Evolutionary conservation across 2,329 filamentous ascomycete species (phyloP).

Genomic region (Colletotrichum gigasporum): DNA sequence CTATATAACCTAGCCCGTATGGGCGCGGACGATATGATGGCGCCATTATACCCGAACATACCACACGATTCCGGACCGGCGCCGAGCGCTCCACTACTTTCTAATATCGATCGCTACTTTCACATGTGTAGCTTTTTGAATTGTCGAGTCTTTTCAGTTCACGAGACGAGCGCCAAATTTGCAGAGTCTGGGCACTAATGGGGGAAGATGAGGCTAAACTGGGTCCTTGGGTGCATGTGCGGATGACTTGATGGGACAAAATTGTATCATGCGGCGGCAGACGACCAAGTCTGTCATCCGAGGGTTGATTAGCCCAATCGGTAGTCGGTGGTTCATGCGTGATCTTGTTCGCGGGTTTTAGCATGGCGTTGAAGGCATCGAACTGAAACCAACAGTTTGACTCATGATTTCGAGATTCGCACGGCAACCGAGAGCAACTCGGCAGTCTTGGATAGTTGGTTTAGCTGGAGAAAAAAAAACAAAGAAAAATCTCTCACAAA

Average conservation of each 20-base stretch:
- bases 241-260: background rate
- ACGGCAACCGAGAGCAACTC: background rate
- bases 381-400: conserved; percentile 6
- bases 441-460: conserved; percentile 3
- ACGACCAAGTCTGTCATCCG: background rate
- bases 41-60: conserved; percentile 31
- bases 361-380: conserved; percentile 28
- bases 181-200: background rate
- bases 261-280: background rate
- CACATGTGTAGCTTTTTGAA: background rate
- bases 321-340: background rate
- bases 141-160: background rate
- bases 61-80: conserved; percentile 32
- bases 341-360: background rate
- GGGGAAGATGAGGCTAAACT: background rate
- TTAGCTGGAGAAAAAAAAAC: background rate
- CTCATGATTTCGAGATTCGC: conserved; percentile 4
- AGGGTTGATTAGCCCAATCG: background rate
- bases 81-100: conserved; percentile 31
- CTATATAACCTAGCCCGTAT: background rate
- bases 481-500: background rate
- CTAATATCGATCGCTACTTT: conserved; percentile 25
- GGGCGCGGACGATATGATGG: conserved; percentile 22
- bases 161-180: background rate
- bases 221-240: background rate